phyloP scores from a whole-genome alignment of 176 grass and related monocot species.

The Zoysia japonica region DNA sequence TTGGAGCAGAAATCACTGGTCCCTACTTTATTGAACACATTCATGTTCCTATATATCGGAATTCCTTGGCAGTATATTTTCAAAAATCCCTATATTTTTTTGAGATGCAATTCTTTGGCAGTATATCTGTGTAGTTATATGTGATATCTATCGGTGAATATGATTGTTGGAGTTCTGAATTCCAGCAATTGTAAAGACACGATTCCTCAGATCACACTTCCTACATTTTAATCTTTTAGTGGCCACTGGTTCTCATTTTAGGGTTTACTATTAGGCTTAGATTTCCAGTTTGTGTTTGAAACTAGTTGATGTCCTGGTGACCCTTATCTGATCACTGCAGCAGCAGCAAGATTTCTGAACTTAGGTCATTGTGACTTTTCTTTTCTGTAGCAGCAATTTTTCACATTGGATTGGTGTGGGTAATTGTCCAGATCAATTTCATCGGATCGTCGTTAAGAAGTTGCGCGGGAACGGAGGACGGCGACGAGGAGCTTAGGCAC shows the following conservation, averaged over 20 bases:
- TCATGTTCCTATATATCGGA: neutral
- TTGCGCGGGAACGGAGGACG: no score
- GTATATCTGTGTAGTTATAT: neutral
- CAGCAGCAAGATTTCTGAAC: neutral
- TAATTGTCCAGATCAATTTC: no score
- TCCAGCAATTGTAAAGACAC: neutral
- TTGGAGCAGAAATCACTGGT: neutral
- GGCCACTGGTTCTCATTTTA: neutral
- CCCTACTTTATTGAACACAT: neutral
- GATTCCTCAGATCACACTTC: no score
- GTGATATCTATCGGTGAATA: neutral
- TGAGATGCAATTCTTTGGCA: no score
- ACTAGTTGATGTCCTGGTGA: neutral
- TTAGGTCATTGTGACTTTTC: neutral
- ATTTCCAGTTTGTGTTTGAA: neutral
- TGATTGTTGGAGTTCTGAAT: neutral
- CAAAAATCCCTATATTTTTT: no score
- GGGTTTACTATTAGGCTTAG: neutral
- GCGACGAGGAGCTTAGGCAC: no score
- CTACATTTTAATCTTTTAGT: neutral
- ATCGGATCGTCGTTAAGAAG: no score
- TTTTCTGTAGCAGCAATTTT: no score
- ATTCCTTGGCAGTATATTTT: neutral
- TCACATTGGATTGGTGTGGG: no score
- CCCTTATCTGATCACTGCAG: neutral